Evolutionary conservation across 495 filamentous ascomycete species (phyloP).

Genomic region (Ramalina intermedia): DNA sequence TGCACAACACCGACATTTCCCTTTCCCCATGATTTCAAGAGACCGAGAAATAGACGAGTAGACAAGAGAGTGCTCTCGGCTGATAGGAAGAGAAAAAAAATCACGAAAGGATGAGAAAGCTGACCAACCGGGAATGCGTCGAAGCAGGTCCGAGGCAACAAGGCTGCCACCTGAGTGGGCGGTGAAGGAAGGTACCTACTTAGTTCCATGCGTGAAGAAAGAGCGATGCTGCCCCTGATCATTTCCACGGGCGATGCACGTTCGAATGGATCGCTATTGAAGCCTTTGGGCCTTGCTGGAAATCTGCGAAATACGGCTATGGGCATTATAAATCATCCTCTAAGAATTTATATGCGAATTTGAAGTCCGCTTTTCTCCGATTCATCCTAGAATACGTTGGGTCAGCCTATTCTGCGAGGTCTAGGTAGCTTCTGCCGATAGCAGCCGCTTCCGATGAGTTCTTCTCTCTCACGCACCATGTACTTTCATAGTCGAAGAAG

Average conservation of each 20-base stretch:
- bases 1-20: too few relatives aligned
- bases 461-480: slow-evolving; percentile 47
- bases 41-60: too few relatives aligned
- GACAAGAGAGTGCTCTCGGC: too few relatives aligned
- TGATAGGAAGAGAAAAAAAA: too few relatives aligned
- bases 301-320: not conserved
- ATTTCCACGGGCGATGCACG: too few relatives aligned
- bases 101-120: too few relatives aligned
- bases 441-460: not conserved
- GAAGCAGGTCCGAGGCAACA: not conserved
- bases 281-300: not conserved
- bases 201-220: too few relatives aligned
- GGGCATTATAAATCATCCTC: slow-evolving; percentile 67
- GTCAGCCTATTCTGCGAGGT: not conserved
- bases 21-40: too few relatives aligned
- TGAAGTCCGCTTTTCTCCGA: slow-evolving; percentile 93
- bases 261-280: not conserved
- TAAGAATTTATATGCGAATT: slow-evolving; percentile 93
- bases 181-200: not conserved
- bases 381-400: slow-evolving; percentile 69
- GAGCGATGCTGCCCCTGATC: too few relatives aligned
- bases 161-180: not conserved
- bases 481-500: slow-evolving; percentile 99
- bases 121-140: not conserved
- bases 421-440: not conserved